Evolutionary conservation across 2,329 filamentous ascomycete species (phyloP), one percentile per base, ranked within the genome.

Genomic region (Fusarium sp.): DNA sequence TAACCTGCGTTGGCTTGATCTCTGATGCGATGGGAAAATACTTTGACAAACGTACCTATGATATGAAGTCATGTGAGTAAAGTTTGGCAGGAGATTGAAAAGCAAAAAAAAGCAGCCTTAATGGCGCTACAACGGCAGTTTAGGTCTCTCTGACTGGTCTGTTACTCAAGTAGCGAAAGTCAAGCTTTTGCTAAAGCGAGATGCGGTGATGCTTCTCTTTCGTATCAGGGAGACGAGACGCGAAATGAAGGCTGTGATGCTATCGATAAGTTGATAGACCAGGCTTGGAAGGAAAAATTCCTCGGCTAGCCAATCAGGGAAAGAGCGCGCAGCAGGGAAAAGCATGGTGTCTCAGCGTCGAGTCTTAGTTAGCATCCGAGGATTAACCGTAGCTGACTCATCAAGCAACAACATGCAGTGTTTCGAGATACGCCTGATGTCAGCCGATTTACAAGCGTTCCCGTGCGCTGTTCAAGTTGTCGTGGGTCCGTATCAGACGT

Each of bases 381-480:
- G 65, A 66, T 74, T 74, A 73, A 48, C 72, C 72, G 13, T 7
- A 23, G 21, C 30, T 49, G 39, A 53, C 37, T 42, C 37, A 66
- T 41, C 21, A 13, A 26, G 4, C 7, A 51, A 21, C n/a, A 45
- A 31, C 39, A 55, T 42, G 44, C 21, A 46, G 66, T 74, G 71
- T 64, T 63, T 49, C 49, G 56, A 68, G 54, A 61, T 62, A 67
- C 71, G 57, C 67, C 46, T 71, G 67, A 74, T 72, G 67, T 74
- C 71, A 74, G 73, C 62, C 69, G 69, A 71, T 70, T 72, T 71
- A 52, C 19, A 23, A 53, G 31, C 6, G 49, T 57, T 51, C 46
- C 56, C 57, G 55, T 58, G 54, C 62, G 52, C 59, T 57, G 26
- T 48, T 43, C 19, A 25, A 63, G 55, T 54, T 60, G 54, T 63